Conservation (phyloP, 208 protist species). For the Trypanosoma congolense region DNA sequence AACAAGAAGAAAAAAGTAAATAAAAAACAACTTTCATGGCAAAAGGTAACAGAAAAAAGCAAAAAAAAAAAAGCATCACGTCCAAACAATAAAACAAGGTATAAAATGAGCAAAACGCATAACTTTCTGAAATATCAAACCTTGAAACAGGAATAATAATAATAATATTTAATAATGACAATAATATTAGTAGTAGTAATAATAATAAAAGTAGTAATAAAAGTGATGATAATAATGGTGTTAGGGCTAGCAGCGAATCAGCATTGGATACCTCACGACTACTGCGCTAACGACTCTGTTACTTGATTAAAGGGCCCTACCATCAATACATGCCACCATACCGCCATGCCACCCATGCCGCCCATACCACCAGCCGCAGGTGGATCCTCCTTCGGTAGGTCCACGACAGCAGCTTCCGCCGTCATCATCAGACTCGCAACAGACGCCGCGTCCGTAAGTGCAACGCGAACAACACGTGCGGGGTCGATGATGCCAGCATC, state of each 20-base stretch:
- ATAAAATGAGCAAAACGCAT: constrained; percentile 4
- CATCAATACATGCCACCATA: constrained; percentile 39
- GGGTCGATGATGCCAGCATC: constrained; percentile 99
- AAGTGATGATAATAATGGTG: constrained; percentile 16
- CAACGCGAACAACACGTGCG: constrained; percentile 98
- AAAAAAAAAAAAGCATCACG: constrained; percentile 1
- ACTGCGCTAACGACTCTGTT: not conserved
- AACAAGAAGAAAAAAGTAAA: constrained; percentile 3
- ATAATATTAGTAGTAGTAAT: not conserved
- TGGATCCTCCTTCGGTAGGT: constrained; percentile 30
- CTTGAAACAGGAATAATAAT: constrained; percentile 1
- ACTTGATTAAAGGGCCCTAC: not conserved
- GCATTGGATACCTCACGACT: too few relatives aligned
- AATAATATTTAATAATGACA: constrained; percentile 7
- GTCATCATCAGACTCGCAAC: constrained; percentile 99
- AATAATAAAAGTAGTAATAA: constrained; percentile 1
- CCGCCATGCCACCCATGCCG: constrained; percentile 35
- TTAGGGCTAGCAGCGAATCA: constrained; percentile 7
- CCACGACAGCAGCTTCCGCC: constrained; percentile 92
- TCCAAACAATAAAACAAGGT: not conserved
- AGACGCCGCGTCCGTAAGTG: constrained; percentile 93
- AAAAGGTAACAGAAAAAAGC: not conserved
- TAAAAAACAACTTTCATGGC: constrained; percentile 4
- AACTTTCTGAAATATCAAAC: not conserved
- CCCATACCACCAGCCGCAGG: constrained; percentile 26